These are phyloP conservation scores for Claviceps purpurea DNA, from an alignment of 2,329 filamentous ascomycete species.

Conservation along the genomic window DNA sequence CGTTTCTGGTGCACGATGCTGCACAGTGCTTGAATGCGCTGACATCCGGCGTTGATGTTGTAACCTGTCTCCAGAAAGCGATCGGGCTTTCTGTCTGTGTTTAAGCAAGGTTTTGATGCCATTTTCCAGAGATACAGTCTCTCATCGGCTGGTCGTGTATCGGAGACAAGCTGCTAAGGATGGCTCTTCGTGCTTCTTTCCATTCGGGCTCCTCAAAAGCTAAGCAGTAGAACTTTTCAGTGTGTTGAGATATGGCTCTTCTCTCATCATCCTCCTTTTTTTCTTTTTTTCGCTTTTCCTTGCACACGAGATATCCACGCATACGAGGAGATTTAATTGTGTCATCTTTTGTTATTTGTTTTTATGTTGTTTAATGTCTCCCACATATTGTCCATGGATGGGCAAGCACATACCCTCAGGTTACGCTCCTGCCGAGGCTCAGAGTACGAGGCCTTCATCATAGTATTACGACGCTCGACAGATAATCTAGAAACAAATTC, in stretches of 20 bases:
- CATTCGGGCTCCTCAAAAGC: not conserved
- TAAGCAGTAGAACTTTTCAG: not conserved
- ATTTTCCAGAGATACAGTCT: too few relatives aligned
- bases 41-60: not conserved
- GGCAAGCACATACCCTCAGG: not conserved
- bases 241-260: not conserved
- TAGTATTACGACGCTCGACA: not conserved
- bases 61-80: not conserved
- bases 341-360: not conserved
- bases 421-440: not conserved
- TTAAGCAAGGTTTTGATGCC: too few relatives aligned
- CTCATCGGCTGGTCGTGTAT: too few relatives aligned
- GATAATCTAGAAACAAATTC: not conserved
- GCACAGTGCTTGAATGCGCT: not conserved
- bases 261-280: not conserved
- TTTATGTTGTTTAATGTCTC: not conserved
- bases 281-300: not conserved
- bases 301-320: not conserved
- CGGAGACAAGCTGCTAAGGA: too few relatives aligned
- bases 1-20: not conserved
- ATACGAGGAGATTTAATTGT: not conserved
- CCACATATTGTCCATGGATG: not conserved
- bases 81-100: not conserved
- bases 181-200: not conserved
- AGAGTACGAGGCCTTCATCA: not conserved